Evolutionary conservation across 2,329 filamentous ascomycete species (phyloP), one percentile per base, ranked within the genome.

Genomic region (Rhynchosporium agropyri): DNA sequence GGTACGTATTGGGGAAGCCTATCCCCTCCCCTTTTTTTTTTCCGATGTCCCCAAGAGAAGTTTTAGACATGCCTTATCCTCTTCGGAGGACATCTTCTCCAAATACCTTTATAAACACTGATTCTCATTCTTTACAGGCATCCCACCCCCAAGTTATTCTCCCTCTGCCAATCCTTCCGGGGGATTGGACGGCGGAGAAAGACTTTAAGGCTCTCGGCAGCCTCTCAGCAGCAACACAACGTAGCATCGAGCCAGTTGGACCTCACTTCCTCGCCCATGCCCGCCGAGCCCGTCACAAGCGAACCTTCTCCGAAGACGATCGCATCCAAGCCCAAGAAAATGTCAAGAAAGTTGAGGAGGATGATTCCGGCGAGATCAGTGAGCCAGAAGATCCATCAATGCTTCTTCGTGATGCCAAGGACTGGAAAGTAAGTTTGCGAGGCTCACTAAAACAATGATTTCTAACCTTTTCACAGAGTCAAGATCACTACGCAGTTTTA

Each of bases 271-370:
- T 99, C 69, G 95, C 95, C 71, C 93, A 98, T 79, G 95, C 95
- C 73, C 93, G 95, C 76, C 90, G 95, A 79, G 91, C 92, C 79
- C 90, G 93, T 69, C 93, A 98, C 80, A 92, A 96, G 83, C 92
- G 95, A 75, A 99, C 95, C 58, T 99, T 99, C 80, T 96, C 91
- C 74, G 94, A 99, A 80, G 95, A 99, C 79, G 95, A 99, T 78
- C 90, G 93, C 70, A 96, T 99, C 76, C 92, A 97, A 81, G 95
- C 95, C 55, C 90, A 96, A 79, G 88, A 96, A 78, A 92, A 89
- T 71, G 92, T 93, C 75, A 97, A 96, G 87, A 97, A 96, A 79
- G 87, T 96, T 61, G 94, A 98, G 79, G 90, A 95, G 68, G 90
- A 92, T 60, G 92, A 97, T 63, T 88, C 89, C 67, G 91, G 89